Percentiles rank a stretch among this genome's conserved stretches.
These are phyloP conservation scores for Sporopachydermia quercuum DNA, from an alignment of 805 yeast genomes.

Conservation along the genomic window DNA sequence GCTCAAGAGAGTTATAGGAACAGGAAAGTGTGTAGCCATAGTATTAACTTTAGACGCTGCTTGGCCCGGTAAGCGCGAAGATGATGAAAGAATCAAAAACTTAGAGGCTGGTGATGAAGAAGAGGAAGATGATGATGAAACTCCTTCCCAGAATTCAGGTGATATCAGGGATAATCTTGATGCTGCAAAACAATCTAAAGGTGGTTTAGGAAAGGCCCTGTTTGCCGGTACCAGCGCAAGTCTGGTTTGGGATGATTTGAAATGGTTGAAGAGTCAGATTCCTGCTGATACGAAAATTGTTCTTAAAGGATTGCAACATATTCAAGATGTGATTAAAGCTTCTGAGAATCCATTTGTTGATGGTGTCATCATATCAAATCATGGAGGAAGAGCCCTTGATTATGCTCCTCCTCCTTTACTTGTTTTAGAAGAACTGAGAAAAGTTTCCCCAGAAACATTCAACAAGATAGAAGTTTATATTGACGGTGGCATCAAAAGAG, in stretches of 20 bases:
- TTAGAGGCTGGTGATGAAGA: slow-evolving; percentile 10
- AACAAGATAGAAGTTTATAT: slow-evolving; percentile 46
- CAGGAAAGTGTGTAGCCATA: slow-evolving; percentile 26
- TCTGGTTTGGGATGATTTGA: slow-evolving; percentile 10
- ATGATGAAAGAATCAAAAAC: slow-evolving; percentile 25
- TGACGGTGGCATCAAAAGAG: slow-evolving; percentile 71
- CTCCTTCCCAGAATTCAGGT: slow-evolving; percentile 5
- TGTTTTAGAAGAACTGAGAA: slow-evolving; percentile 37
- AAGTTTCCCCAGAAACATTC: slow-evolving; percentile 21
- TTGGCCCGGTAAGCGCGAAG: slow-evolving; percentile 34
- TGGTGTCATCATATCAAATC: slow-evolving; percentile 49
- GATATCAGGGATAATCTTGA: slow-evolving; percentile 6
- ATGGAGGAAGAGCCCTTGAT: slow-evolving; percentile 62
- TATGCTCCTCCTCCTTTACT: slow-evolving; percentile 47
- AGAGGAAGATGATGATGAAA: slow-evolving; percentile 18
- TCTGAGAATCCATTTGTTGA: slow-evolving; percentile 15
- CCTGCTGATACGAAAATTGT: slow-evolving; percentile 11
- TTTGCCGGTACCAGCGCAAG: slow-evolving; percentile 15
- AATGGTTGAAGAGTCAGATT: slow-evolving; percentile 9
- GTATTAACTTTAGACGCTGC: slow-evolving; percentile 41
- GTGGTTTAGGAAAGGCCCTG: slow-evolving; percentile 19
- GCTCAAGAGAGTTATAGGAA: slow-evolving; percentile 24
- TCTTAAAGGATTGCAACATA: slow-evolving; percentile 12
- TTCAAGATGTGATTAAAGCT: slow-evolving; percentile 11
- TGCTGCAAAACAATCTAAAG: slow-evolving; percentile 13